phyloP scores from a whole-genome alignment of 768 basidiomycete genomes.

The Pulveroboletus frians region DNA sequence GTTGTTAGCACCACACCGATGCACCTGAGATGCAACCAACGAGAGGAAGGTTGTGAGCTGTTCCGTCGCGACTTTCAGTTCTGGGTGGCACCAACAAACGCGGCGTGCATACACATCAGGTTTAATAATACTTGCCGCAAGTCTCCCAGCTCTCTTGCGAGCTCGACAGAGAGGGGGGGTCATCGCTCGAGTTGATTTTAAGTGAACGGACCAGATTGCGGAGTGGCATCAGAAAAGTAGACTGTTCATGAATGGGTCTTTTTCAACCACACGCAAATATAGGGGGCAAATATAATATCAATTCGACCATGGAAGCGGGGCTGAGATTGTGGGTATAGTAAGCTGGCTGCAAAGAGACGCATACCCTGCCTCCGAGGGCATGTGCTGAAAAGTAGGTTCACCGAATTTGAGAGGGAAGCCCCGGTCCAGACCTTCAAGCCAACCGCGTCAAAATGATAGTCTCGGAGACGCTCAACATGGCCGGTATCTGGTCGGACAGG shows the following conservation, averaged over 20 bases:
- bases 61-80: background rate
- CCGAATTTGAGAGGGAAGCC: background rate
- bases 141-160: conserved; percentile 19
- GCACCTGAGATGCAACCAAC: conserved; percentile 9
- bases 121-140: conserved; percentile 19
- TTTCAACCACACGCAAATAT: conserved; percentile 2
- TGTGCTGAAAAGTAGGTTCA: background rate
- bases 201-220: background rate
- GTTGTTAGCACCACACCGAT: background rate
- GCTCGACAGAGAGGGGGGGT: conserved; percentile 9
- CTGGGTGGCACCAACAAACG: background rate
- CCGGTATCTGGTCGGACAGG: background rate
- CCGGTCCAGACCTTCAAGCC: background rate
- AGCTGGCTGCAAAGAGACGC: background rate
- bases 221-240: conserved; percentile 8
- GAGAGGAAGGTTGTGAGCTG: conserved; percentile 28
- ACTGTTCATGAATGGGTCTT: background rate
- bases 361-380: background rate
- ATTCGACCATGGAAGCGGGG: background rate
- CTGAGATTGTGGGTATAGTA: background rate
- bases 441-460: too few relatives aligned
- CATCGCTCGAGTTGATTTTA: background rate
- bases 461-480: conserved; percentile 1
- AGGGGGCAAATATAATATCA: background rate
- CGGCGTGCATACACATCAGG: conserved; percentile 14